phyloP scores from a whole-genome alignment of 352 stramenopile genomes.

The Blastocystis sp. region DNA sequence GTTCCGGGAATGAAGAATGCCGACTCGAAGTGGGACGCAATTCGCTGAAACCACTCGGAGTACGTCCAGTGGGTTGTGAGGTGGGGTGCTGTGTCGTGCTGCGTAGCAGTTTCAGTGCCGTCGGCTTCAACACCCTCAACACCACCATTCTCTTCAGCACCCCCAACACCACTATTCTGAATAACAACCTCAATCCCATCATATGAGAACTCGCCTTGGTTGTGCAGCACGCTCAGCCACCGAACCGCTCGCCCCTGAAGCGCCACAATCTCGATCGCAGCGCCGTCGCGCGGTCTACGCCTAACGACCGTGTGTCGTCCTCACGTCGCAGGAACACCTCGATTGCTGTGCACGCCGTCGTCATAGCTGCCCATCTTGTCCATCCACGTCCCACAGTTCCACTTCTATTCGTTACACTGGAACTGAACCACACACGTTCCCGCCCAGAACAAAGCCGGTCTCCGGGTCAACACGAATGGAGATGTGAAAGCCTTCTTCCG shows the following conservation, averaged over 20 bases:
- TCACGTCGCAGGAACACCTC: slow-evolving; percentile 74
- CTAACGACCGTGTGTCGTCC: not conserved
- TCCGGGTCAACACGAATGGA: slow-evolving; percentile 28
- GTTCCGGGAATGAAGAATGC: slow-evolving; percentile 30
- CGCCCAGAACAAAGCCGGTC: slow-evolving; percentile 74
- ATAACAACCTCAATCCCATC: slow-evolving; percentile 4
- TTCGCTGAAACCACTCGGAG: slow-evolving; percentile 4
- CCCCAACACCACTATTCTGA: not conserved
- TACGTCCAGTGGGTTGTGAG: slow-evolving; percentile 7
- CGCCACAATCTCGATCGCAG: slow-evolving; percentile 70
- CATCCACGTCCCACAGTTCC: slow-evolving; percentile 76
- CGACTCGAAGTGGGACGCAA: not conserved
- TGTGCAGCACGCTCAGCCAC: slow-evolving; percentile 19
- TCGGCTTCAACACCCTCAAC: not conserved
- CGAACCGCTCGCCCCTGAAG: slow-evolving; percentile 39
- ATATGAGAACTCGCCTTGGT: not conserved
- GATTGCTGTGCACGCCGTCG: slow-evolving; percentile 23
- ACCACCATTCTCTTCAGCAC: not conserved
- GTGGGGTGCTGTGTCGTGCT: not conserved
- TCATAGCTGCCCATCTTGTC: slow-evolving; percentile 76
- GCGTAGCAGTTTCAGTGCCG: not conserved
- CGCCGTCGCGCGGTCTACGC: slow-evolving; percentile 73
- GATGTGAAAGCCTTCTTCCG: slow-evolving; percentile 73
- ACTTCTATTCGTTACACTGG: not conserved
- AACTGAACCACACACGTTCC: slow-evolving; percentile 36